Percentiles rank a stretch among this genome's conserved stretches.
Evolutionary conservation across 1,284 basidiomycete species (phyloP).

Genomic region (Schizophyllum commune): DNA sequence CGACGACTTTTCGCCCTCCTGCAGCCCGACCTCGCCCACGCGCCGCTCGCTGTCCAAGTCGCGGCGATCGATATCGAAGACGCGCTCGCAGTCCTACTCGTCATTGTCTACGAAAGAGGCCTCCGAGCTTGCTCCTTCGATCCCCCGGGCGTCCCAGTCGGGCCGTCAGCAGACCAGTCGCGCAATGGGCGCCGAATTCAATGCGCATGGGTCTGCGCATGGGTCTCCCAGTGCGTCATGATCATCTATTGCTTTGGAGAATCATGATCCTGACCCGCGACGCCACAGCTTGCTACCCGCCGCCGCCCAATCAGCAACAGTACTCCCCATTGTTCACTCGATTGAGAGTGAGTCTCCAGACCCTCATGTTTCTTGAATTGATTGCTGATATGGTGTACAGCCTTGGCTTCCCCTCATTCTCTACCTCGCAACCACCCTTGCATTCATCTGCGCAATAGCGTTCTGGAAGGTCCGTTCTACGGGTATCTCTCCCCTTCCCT

Average conservation of each 20-base stretch:
- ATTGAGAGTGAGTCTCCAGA: neutral
- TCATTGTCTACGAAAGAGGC: neutral
- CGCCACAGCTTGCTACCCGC: neutral
- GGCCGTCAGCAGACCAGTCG: neutral
- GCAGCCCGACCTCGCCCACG: too few species aligned
- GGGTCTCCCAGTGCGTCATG: neutral
- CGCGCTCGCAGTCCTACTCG: too few species aligned
- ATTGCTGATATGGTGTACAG: too few species aligned
- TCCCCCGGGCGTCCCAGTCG: neutral
- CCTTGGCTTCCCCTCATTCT: slow-evolving; percentile 66
- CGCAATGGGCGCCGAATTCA: neutral
- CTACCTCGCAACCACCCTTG: slow-evolving; percentile 61
- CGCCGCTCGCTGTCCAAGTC: neutral
- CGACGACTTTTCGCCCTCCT: neutral
- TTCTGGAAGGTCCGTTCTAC: slow-evolving; percentile 66
- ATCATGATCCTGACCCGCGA: neutral
- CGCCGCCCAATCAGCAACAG: neutral
- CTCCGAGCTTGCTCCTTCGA: neutral
- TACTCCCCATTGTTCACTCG: neutral
- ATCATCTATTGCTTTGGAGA: neutral
- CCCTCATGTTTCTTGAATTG: too few species aligned
- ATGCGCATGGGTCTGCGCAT: slow-evolving; percentile 43
- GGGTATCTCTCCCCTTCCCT: slow-evolving; percentile 34
- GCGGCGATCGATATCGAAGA: neutral
- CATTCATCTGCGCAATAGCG: slow-evolving; percentile 62